Evolutionary conservation across 371 early-diverging fungal genomes (phyloP).

Genomic region (Zancudomyces culisetae): DNA sequence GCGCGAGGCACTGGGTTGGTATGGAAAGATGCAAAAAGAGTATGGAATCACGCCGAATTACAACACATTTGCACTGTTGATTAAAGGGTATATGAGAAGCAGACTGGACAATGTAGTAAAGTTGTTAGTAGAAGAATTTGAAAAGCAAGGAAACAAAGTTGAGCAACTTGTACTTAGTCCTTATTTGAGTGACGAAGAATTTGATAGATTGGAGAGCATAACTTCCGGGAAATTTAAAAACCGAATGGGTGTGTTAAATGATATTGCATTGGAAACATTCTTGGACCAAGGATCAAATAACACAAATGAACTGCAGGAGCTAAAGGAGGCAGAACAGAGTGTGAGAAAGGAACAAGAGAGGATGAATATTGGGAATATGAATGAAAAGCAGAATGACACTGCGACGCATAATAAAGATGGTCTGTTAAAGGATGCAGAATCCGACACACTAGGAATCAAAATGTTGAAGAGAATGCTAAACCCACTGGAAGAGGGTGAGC

Average conservation of each 20-base stretch:
- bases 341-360: background rate
- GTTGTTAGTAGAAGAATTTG: background rate
- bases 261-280: background rate
- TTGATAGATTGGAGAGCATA: background rate
- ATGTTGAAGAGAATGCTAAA: slow-evolving; percentile 54
- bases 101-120: background rate
- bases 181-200: background rate
- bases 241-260: background rate
- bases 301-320: background rate
- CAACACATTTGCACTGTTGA: slow-evolving; percentile 54
- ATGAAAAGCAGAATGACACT: background rate
- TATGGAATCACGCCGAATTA: slow-evolving; percentile 35
- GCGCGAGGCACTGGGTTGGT: slow-evolving; percentile 54
- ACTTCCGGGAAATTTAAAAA: background rate
- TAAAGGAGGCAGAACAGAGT: background rate
- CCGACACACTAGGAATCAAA: slow-evolving; percentile 36
- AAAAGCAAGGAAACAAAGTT: background rate
- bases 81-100: slow-evolving; percentile 34
- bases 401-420: too few species aligned
- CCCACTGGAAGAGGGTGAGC: slow-evolving; percentile 29
- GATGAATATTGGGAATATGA: background rate
- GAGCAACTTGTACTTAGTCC: background rate
- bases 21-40: slow-evolving; percentile 32
- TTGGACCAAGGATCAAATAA: too few species aligned
- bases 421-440: too few species aligned